Percentiles rank a stretch among this genome's conserved stretches.
These are phyloP conservation scores for Podila epigama DNA, from an alignment of 192 early-diverging fungal genomes.

Conservation along the genomic window DNA sequence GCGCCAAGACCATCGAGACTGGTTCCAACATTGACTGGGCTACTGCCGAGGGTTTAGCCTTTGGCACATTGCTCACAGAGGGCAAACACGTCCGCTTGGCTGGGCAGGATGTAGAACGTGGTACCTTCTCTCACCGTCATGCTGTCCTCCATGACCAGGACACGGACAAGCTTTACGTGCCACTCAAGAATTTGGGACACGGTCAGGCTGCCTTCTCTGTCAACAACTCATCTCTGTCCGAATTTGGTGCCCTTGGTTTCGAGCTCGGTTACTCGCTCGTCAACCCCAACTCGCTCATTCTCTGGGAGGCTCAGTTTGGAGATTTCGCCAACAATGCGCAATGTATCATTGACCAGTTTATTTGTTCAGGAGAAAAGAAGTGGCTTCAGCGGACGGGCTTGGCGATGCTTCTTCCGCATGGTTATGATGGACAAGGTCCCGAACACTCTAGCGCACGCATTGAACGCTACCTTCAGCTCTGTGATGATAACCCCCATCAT, in stretches of 20 bases:
- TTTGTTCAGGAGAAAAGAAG: conserved; percentile 95
- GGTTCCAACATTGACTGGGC: conserved; percentile 95
- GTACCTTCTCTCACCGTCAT: conserved; percentile 99
- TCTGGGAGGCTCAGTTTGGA: conserved; percentile 99
- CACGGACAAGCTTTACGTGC: conserved; percentile 82
- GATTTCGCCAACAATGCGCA: conserved; percentile 98
- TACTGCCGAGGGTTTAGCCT: conserved; percentile 93
- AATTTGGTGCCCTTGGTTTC: conserved; percentile 95
- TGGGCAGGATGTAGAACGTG: conserved; percentile 98
- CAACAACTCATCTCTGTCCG: conserved; percentile 95
- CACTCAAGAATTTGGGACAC: conserved; percentile 86
- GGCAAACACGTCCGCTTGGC: conserved; percentile 92
- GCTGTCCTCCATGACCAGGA: conserved; percentile 96
- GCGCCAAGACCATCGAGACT: conserved; percentile 80
- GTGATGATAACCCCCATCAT: conserved; percentile 92
- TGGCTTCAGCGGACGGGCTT: conserved; percentile 97
- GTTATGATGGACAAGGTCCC: conserved; percentile 98
- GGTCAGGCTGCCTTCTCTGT: conserved; percentile 90
- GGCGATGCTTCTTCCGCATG: conserved; percentile 94
- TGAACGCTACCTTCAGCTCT: conserved; percentile 95
- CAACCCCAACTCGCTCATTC: conserved; percentile 90
- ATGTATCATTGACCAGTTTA: conserved; percentile 98
- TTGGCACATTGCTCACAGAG: conserved; percentile 89
- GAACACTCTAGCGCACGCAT: conserved; percentile 97
- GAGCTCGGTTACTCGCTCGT: conserved; percentile 97